Evolutionary conservation across 331 rosid species (phyloP).

Genomic region (Arachis monticola): DNA sequence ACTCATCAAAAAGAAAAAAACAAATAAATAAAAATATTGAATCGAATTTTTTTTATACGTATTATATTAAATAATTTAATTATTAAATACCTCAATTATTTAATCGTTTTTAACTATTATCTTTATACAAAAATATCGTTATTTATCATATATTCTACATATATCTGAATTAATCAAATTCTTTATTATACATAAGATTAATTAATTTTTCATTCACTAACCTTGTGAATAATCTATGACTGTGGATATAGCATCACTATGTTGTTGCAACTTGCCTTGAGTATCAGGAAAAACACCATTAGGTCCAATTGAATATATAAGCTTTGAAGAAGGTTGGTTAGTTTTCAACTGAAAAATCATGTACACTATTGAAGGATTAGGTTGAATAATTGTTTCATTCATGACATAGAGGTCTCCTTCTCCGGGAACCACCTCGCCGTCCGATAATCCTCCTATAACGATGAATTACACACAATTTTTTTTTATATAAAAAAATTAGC

Average conservation of each 20-base stretch:
- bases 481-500: no score
- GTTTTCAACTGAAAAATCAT: conserved; percentile 34
- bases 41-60: no score
- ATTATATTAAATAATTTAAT: no score
- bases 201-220: background rate
- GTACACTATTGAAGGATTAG: background rate
- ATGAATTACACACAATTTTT: no score
- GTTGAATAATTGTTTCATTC: background rate
- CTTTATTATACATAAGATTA: no score
- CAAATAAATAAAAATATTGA: no score
- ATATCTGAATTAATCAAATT: no score
- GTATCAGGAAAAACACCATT: conserved; percentile 14
- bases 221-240: conserved; percentile 37
- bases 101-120: no score
- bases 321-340: conserved; percentile 14
- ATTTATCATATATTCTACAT: no score
- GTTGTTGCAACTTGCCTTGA: background rate
- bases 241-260: conserved; percentile 26
- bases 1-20: no score
- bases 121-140: no score
- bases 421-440: background rate
- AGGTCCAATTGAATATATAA: conserved; percentile 40
- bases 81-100: no score
- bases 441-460: conserved; percentile 19
- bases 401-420: conserved; percentile 1